Evolutionary conservation across 495 filamentous ascomycete genomes (phyloP), one percentile per base, ranked within the genome.

Genomic region (Penicillium dipodomyicola): DNA sequence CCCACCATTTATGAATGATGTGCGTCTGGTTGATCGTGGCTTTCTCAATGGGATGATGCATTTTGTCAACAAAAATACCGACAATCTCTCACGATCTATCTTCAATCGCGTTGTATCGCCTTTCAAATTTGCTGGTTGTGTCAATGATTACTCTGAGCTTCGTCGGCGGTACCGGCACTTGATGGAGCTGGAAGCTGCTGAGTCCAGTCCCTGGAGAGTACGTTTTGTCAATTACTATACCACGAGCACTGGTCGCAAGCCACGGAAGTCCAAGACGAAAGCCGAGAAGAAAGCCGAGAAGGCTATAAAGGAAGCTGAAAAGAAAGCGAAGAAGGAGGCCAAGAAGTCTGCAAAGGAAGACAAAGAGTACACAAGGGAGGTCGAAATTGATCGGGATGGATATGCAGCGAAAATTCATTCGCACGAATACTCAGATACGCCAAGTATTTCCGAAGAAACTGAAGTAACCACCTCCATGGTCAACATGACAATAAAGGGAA

Each of bases 211-310:
- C 7, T 29, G 62, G 52, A 76, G 82, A 50, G 80, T 93, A 11
- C 79, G 91, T 3, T 96, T 96, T 64, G 77, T 90, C 40, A 96
- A 97, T 64, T 97, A 96, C 68, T 96, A 94, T 64, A 96, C 93
- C 9, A 80, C 88, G 25, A 92, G 89, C 52, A 88, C 87, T 5
- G 92, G 91, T 15, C 60, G 61, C 40, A 47, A 67, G 23, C 61
- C 69, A 1, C 56, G 56, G 30, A 56, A 65, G 17, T 25, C 57
- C 45, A 42, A 60, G 20, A 49, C 49, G 37, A 39, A 61, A 33
- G 20, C 46, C 35, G 30, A 53, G 43, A 52, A 59, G 19, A 32
- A 47, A 29, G 23, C 43, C 23, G 15, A 44, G 27, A 29, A 29
- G 27, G 9, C 27, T 29, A 9, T 29, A 44, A 52, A 59, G 19